Conservation (phyloP, 768 basidiomycete species). For the Epithele typhae region DNA sequence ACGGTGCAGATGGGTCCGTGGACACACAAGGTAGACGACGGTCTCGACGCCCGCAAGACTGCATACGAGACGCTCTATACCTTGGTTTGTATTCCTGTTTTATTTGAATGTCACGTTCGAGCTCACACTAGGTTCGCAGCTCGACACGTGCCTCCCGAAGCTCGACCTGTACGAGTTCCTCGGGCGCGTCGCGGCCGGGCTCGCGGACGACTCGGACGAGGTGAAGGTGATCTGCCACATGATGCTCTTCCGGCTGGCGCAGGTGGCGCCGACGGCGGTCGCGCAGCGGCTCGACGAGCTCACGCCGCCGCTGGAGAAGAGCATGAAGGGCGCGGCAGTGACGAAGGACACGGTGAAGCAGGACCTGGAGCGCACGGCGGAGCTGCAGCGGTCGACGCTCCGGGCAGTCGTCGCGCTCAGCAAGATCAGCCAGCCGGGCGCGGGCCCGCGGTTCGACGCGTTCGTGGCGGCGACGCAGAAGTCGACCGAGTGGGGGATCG, state of each 20-base stretch:
- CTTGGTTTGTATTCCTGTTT: constrained; percentile 47
- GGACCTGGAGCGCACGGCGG: constrained; percentile 81
- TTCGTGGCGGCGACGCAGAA: constrained; percentile 74
- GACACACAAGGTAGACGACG: constrained; percentile 96
- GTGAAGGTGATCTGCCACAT: constrained; percentile 97
- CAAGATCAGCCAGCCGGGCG: constrained; percentile 62
- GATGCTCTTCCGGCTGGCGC: constrained; percentile 88
- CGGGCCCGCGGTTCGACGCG: constrained; percentile 68
- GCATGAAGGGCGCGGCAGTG: constrained; percentile 84
- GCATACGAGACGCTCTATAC: constrained; percentile 98
- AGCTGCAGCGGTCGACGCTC: constrained; percentile 87
- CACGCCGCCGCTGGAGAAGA: constrained; percentile 78
- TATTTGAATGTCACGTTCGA: background rate
- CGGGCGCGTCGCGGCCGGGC: constrained; percentile 71
- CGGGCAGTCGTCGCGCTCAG: constrained; percentile 84
- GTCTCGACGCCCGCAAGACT: constrained; percentile 92
- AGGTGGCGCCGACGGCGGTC: constrained; percentile 80
- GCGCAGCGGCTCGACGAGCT: constrained; percentile 80
- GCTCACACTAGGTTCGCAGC: constrained; percentile 35
- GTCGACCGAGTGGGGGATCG: constrained; percentile 59
- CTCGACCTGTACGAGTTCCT: constrained; percentile 88
- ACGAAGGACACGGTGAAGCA: constrained; percentile 97
- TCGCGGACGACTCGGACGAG: constrained; percentile 89
- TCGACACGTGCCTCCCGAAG: constrained; percentile 87
- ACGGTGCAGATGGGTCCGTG: constrained; percentile 97